Evolutionary conservation across 495 filamentous ascomycete genomes (phyloP).

Genomic region (Penicillium macrosclerotiorum): DNA sequence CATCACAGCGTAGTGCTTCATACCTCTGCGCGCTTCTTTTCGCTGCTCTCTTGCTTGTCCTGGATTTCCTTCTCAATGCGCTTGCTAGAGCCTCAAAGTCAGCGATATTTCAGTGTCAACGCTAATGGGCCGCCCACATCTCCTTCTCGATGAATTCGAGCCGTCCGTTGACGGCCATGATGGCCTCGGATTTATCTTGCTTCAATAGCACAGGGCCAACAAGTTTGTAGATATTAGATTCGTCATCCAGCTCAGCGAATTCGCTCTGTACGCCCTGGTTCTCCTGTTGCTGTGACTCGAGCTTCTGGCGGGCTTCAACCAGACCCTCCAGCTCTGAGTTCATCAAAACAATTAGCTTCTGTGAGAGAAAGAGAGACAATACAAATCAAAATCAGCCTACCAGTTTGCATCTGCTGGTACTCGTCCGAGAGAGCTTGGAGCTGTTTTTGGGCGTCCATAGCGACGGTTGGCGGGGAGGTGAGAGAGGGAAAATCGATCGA

Average conservation of each 20-base stretch:
- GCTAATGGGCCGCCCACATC: constrained; percentile 59
- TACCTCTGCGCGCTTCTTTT: constrained; percentile 75
- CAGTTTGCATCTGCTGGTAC: constrained; percentile 81
- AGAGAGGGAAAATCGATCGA: constrained; percentile 26
- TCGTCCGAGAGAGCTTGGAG: constrained; percentile 84
- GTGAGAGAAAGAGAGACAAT: neutral
- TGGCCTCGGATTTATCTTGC: constrained; percentile 85
- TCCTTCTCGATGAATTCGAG: constrained; percentile 92
- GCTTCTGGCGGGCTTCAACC: constrained; percentile 81
- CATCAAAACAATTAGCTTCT: constrained; percentile 10
- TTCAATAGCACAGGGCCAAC: constrained; percentile 91
- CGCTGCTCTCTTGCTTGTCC: constrained; percentile 74
- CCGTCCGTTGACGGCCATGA: constrained; percentile 83
- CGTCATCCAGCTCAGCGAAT: constrained; percentile 72
- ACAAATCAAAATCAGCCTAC: constrained; percentile 35
- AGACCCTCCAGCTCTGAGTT: constrained; percentile 69
- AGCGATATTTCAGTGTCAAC: constrained; percentile 3
- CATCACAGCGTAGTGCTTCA: neutral
- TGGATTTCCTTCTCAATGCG: constrained; percentile 80
- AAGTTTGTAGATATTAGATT: constrained; percentile 90
- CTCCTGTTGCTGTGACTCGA: constrained; percentile 92
- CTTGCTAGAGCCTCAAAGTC: constrained; percentile 52
- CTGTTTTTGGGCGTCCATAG: constrained; percentile 59
- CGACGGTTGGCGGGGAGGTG: constrained; percentile 23
- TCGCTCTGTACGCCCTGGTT: constrained; percentile 90